These are phyloP conservation scores for Chytriomyces sp. DNA, from an alignment of 192 early-diverging fungal species.

Conservation along the genomic window DNA sequence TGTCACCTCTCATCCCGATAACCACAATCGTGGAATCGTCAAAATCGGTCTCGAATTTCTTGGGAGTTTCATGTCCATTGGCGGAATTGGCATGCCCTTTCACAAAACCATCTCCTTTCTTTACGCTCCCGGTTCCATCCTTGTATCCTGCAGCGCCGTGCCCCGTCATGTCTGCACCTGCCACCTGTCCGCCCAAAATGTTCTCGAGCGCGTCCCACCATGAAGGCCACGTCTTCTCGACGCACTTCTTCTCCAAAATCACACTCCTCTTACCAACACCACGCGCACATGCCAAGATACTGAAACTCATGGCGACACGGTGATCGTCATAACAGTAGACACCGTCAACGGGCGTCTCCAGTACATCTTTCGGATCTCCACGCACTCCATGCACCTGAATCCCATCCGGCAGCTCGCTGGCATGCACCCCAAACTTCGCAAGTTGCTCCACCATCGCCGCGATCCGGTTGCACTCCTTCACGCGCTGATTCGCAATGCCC, in stretches of 20 bases:
- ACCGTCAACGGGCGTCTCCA: constrained; percentile 64
- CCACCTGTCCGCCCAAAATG: constrained; percentile 66
- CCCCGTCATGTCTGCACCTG: constrained; percentile 51
- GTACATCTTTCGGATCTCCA: constrained; percentile 32
- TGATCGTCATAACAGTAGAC: constrained; percentile 98
- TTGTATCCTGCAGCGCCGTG: constrained; percentile 16
- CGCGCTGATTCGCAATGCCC: constrained; percentile 96
- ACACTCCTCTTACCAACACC: constrained; percentile 6
- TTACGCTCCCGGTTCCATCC: too few species aligned
- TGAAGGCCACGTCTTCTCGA: constrained; percentile 98
- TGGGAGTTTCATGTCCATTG: too few species aligned
- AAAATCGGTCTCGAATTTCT: constrained; percentile 6
- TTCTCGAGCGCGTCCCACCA: constrained; percentile 97
- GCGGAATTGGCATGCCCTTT: too few species aligned
- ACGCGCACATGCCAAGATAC: constrained; percentile 77
- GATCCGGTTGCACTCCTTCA: constrained; percentile 98
- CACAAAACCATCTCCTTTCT: too few species aligned
- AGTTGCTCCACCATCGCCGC: constrained; percentile 94
- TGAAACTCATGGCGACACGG: constrained; percentile 96
- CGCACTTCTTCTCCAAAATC: constrained; percentile 93
- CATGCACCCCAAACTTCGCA: constrained; percentile 81
- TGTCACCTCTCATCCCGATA: constrained; percentile 93
- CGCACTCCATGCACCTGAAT: constrained; percentile 78
- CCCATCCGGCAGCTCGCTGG: constrained; percentile 85
- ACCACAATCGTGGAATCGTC: constrained; percentile 73